phyloP scores from a whole-genome alignment of 352 stramenopile genomes.

The Lagenidium giganteum region DNA sequence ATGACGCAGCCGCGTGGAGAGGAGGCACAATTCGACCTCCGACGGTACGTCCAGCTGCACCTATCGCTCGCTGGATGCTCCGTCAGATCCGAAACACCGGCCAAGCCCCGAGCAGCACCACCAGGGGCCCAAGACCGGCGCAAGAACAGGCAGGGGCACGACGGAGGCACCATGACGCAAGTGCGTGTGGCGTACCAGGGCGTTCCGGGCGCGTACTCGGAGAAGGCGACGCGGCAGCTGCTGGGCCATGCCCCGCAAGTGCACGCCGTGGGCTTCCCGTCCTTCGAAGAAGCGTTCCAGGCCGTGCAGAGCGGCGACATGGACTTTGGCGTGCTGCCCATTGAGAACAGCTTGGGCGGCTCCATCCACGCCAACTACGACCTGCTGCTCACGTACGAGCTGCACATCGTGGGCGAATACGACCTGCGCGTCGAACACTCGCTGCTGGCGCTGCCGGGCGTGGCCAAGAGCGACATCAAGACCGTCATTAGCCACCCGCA shows the following conservation, averaged over 20 bases:
- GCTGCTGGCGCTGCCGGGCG: slow-evolving; percentile 88
- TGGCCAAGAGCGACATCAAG: slow-evolving; percentile 88
- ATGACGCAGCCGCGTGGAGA: too few relatives aligned
- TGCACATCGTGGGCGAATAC: slow-evolving; percentile 65
- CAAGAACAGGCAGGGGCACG: too few relatives aligned
- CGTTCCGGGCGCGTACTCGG: slow-evolving; percentile 95
- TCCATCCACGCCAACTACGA: slow-evolving; percentile 97
- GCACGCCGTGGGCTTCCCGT: slow-evolving; percentile 48
- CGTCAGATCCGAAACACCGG: too few relatives aligned
- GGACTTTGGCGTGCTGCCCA: slow-evolving; percentile 91
- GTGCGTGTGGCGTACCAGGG: slow-evolving; percentile 96
- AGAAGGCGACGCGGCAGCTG: slow-evolving; percentile 94
- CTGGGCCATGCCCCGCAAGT: slow-evolving; percentile 62
- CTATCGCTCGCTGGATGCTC: too few relatives aligned
- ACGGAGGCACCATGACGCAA: too few relatives aligned
- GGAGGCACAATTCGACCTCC: too few relatives aligned
- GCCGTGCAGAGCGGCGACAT: slow-evolving; percentile 74
- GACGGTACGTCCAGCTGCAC: too few relatives aligned
- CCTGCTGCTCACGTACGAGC: slow-evolving; percentile 60
- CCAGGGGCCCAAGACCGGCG: too few relatives aligned
- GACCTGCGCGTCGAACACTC: slow-evolving; percentile 88
- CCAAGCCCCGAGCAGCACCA: too few relatives aligned
- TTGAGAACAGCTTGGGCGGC: slow-evolving; percentile 94
- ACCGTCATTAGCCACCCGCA: slow-evolving; percentile 96
- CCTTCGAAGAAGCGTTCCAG: slow-evolving; percentile 50